phyloP scores from a whole-genome alignment of 1,139 yeast species.

The Taiozyma onychis region DNA sequence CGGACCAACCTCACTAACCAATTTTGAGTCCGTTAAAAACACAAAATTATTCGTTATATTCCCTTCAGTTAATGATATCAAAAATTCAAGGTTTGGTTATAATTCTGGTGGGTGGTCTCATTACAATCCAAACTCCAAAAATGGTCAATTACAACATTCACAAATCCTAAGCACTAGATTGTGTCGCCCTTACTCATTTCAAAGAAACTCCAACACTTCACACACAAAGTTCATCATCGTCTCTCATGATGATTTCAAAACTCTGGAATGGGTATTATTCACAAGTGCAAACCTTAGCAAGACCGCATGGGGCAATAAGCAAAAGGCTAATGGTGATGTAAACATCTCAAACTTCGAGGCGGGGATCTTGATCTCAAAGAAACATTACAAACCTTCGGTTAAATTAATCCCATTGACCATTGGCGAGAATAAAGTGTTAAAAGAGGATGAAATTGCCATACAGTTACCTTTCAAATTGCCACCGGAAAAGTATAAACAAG shows the following conservation, averaged over 20 bases:
- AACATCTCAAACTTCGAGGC: conserved; percentile 41
- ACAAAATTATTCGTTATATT: conserved; percentile 38
- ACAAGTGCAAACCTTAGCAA: conserved; percentile 63
- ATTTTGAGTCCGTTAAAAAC: conserved; percentile 27
- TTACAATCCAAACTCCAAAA: conserved; percentile 33
- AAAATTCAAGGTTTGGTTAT: conserved; percentile 38
- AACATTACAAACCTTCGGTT: conserved; percentile 13
- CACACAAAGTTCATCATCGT: conserved; percentile 43
- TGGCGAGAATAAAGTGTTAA: conserved; percentile 26
- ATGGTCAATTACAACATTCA: conserved; percentile 15
- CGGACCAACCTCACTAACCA: conserved; percentile 27
- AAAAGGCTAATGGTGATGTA: neutral
- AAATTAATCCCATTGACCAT: conserved; percentile 30
- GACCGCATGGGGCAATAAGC: conserved; percentile 59
- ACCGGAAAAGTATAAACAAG: conserved; percentile 31
- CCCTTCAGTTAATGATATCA: conserved; percentile 49
- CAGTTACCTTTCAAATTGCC: conserved; percentile 53
- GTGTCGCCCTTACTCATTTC: conserved; percentile 22
- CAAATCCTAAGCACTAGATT: conserved; percentile 11
- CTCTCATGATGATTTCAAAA: conserved; percentile 42
- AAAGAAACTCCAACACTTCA: conserved; percentile 33
- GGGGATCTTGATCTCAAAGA: conserved; percentile 43
- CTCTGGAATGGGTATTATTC: conserved; percentile 56
- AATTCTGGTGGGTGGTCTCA: conserved; percentile 53
- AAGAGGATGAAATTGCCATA: conserved; percentile 28